phyloP scores from a whole-genome alignment of 805 yeast species.

The Candida incommunis region DNA sequence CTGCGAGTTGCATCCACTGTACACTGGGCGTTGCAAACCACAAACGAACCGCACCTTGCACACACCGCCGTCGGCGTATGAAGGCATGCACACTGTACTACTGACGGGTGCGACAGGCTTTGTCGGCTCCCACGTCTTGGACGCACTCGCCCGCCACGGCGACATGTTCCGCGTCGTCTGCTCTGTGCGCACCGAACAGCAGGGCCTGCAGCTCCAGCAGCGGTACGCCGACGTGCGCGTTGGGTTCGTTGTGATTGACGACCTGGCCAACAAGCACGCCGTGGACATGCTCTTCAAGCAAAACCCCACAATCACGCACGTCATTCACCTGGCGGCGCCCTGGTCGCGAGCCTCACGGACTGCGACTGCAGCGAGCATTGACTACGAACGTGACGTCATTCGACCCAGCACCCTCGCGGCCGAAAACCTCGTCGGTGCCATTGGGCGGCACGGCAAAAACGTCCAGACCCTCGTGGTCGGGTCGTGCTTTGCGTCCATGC shows the following conservation, averaged over 20 bases:
- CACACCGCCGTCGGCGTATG: not conserved
- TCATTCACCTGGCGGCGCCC: slow-evolving; percentile 52
- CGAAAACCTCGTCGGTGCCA: slow-evolving; percentile 35
- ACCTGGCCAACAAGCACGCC: slow-evolving; percentile 23
- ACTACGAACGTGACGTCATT: slow-evolving; percentile 34
- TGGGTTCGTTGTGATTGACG: slow-evolving; percentile 22
- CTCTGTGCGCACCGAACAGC: slow-evolving; percentile 28
- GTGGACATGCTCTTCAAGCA: slow-evolving; percentile 29
- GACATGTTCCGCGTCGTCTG: slow-evolving; percentile 24
- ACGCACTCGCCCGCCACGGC: slow-evolving; percentile 16
- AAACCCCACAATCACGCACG: slow-evolving; percentile 35
- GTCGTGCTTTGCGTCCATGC: slow-evolving; percentile 37
- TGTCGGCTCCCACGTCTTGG: slow-evolving; percentile 32
- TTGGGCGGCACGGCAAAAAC: slow-evolving; percentile 25
- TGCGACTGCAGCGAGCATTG: slow-evolving; percentile 21
- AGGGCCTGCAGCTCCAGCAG: slow-evolving; percentile 23
- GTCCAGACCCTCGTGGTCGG: slow-evolving; percentile 37
- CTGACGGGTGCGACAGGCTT: slow-evolving; percentile 38
- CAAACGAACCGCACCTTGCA: not conserved
- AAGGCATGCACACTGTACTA: slow-evolving; percentile 19
- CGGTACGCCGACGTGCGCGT: slow-evolving; percentile 16
- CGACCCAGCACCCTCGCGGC: slow-evolving; percentile 47
- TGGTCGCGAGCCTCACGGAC: slow-evolving; percentile 23
- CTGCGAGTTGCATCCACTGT: too few relatives aligned
- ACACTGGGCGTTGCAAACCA: too few relatives aligned